A percentile compares a stretch with the other conserved stretches of the same genome.
These are phyloP conservation scores for Emericellopsis atlantica DNA, from an alignment of 2,329 filamentous ascomycete genomes.

Conservation along the genomic window DNA sequence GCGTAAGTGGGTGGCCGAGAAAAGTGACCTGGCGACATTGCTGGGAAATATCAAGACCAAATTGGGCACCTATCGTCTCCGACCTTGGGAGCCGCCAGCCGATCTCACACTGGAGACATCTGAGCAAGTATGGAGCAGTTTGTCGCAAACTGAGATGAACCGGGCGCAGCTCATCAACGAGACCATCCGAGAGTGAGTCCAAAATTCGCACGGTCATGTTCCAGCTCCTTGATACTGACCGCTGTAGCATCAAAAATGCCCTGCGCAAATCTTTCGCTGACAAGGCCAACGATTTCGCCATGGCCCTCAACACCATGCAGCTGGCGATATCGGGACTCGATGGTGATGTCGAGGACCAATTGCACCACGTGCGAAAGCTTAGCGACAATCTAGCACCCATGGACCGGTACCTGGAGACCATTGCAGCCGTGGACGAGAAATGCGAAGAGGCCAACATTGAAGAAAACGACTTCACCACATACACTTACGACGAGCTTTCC, in stretches of 20 bases:
- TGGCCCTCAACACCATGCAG: constrained; percentile 89
- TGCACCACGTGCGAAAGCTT: constrained; percentile 74
- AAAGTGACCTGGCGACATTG: constrained; percentile 85
- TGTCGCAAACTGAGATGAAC: constrained; percentile 76
- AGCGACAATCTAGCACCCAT: constrained; percentile 77
- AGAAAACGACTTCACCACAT: constrained; percentile 99
- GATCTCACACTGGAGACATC: constrained; percentile 73
- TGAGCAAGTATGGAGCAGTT: constrained; percentile 66
- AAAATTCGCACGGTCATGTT: constrained; percentile 6
- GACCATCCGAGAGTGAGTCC: constrained; percentile 79
- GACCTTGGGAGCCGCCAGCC: constrained; percentile 79
- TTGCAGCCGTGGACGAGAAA: constrained; percentile 73
- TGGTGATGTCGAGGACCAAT: constrained; percentile 90
- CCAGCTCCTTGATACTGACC: constrained; percentile 7
- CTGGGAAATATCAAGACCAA: constrained; percentile 99
- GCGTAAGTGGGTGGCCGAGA: constrained; percentile 92
- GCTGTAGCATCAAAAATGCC: constrained; percentile 74
- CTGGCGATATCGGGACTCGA: constrained; percentile 93
- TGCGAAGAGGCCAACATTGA: constrained; percentile 96
- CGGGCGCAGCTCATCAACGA: constrained; percentile 94
- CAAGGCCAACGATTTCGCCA: constrained; percentile 95
- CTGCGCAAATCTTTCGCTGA: constrained; percentile 88
- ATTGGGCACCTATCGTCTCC: constrained; percentile 82
- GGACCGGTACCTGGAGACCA: constrained; percentile 82
- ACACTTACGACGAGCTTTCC: constrained; percentile 89